phyloP scores from a whole-genome alignment of 2,329 filamentous ascomycete species.

The Aspergillus puulaauensis region DNA sequence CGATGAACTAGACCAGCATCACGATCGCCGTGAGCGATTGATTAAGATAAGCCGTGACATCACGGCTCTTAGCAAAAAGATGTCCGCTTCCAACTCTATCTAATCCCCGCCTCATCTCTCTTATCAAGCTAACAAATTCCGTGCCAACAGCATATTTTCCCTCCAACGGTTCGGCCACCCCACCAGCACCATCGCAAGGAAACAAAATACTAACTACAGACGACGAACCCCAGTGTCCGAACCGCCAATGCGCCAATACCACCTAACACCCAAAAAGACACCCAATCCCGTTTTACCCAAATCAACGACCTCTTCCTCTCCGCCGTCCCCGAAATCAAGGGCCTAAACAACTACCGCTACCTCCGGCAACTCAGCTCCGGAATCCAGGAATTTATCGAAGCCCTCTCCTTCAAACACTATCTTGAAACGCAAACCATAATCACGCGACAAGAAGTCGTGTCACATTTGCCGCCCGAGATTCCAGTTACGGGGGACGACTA shows the following conservation, averaged over 20 bases:
- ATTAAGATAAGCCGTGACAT: slow-evolving; percentile 92
- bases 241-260: slow-evolving; percentile 55
- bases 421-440: slow-evolving; percentile 75
- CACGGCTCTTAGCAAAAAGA: slow-evolving; percentile 93
- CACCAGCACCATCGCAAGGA: neutral
- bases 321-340: slow-evolving; percentile 71
- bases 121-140: neutral
- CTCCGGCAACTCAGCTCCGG: slow-evolving; percentile 71
- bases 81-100: slow-evolving; percentile 55
- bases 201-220: slow-evolving; percentile 23
- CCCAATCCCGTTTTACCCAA: slow-evolving; percentile 65
- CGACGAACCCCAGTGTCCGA: slow-evolving; percentile 34
- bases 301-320: slow-evolving; percentile 68
- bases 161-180: slow-evolving; percentile 65
- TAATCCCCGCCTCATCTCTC: neutral
- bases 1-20: slow-evolving; percentile 86
- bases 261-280: slow-evolving; percentile 66
- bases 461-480: slow-evolving; percentile 51
- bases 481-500: slow-evolving; percentile 79
- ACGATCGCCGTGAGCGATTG: slow-evolving; percentile 85
- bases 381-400: slow-evolving; percentile 93
- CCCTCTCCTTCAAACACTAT: slow-evolving; percentile 85
- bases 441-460: slow-evolving; percentile 60
- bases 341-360: slow-evolving; percentile 81
- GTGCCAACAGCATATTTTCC: slow-evolving; percentile 69